Percentiles rank a stretch among this genome's conserved stretches.
Conservation (phyloP, 352 stramenopile species). For the Pythium dissimile region DNA sequence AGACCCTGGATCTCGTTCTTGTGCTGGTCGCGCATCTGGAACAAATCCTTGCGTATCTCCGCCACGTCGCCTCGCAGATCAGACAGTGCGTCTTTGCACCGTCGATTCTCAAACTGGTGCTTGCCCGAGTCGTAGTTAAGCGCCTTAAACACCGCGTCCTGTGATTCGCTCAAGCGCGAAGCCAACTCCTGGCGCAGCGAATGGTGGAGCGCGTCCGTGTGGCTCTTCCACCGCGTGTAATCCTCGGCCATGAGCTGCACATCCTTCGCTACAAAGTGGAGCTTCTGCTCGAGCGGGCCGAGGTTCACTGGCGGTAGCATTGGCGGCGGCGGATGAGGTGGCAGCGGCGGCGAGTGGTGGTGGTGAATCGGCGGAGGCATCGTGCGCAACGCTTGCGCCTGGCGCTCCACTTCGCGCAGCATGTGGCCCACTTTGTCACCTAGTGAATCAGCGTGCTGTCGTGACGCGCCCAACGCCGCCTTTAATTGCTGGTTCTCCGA, state of each 20-base stretch:
- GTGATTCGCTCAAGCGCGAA: conserved; percentile 28
- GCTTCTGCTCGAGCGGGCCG: conserved; percentile 17
- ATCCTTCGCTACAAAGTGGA: conserved; percentile 15
- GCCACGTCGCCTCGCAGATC: conserved; percentile 35
- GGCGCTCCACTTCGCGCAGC: not conserved
- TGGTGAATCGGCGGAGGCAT: conserved; percentile 1
- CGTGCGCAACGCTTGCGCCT: not conserved
- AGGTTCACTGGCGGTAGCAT: conserved; percentile 9
- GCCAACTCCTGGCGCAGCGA: conserved; percentile 31
- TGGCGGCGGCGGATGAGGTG: not conserved
- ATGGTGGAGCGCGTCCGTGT: conserved; percentile 15
- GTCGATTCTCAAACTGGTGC: conserved; percentile 43
- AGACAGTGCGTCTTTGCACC: conserved; percentile 45
- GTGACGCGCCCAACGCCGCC: not conserved
- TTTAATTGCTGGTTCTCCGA: conserved; percentile 11
- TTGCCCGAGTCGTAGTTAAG: conserved; percentile 36
- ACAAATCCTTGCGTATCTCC: conserved; percentile 18
- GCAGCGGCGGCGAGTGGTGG: conserved; percentile 3
- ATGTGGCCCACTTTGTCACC: conserved; percentile 3
- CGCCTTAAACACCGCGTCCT: conserved; percentile 37
- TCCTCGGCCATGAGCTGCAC: conserved; percentile 27
- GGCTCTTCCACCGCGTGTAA: conserved; percentile 27
- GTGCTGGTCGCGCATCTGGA: too few species aligned
- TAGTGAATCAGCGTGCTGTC: not conserved
- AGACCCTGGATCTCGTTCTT: too few species aligned